These are phyloP conservation scores for Syncephalis plumigaleata DNA, from an alignment of 371 early-diverging fungal genomes.

Conservation along the genomic window DNA sequence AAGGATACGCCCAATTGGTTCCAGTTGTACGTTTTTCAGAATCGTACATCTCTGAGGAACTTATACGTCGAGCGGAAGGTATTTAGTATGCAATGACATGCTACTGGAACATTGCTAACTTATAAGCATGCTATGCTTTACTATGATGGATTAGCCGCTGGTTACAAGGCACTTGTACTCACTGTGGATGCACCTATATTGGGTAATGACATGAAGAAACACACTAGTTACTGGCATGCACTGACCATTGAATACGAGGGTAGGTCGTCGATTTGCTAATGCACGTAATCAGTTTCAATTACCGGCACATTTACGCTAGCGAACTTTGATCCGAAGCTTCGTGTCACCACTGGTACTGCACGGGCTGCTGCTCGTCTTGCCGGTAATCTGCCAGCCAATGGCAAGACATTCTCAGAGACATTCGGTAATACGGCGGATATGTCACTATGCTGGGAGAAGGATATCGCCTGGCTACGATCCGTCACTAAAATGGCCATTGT, in stretches of 20 bases:
- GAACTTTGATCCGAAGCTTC: too few relatives aligned
- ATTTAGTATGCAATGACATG: too few relatives aligned
- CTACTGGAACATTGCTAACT: too few relatives aligned
- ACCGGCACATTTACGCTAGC: too few relatives aligned
- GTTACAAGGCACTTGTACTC: constrained; percentile 71
- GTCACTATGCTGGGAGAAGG: constrained; percentile 61
- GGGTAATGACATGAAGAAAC: constrained; percentile 65
- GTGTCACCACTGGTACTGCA: too few relatives aligned
- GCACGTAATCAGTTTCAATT: too few relatives aligned
- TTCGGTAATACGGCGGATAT: constrained; percentile 36
- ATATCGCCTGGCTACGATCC: constrained; percentile 62
- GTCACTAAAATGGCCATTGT: constrained; percentile 79
- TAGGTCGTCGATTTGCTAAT: too few relatives aligned
- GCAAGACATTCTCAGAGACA: too few relatives aligned
- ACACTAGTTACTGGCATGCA: constrained; percentile 65
- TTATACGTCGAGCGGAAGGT: constrained; percentile 64
- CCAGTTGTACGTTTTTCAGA: constrained; percentile 82
- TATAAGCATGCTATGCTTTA: too few relatives aligned
- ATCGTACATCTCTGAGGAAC: constrained; percentile 49
- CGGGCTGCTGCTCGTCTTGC: too few relatives aligned
- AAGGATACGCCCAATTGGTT: constrained; percentile 25
- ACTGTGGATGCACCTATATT: constrained; percentile 88
- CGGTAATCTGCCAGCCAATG: too few relatives aligned
- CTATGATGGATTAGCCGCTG: constrained; percentile 22
- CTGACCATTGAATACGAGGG: too few relatives aligned